Evolutionary conservation across 2,329 filamentous ascomycete species (phyloP), one percentile per base, ranked within the genome.

Genomic region (Botrytis fragariae): DNA sequence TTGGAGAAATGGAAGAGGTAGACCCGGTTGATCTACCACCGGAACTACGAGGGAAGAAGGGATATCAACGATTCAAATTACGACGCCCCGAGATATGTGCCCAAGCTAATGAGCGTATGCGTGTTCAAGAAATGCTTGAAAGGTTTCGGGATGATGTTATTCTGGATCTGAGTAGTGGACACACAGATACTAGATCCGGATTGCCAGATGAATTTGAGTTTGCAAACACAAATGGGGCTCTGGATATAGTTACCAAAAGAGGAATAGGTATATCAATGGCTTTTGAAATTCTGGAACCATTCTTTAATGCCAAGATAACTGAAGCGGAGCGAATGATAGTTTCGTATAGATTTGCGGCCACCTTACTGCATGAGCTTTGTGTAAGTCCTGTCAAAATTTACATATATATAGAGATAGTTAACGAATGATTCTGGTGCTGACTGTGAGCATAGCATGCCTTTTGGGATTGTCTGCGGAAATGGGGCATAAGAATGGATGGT

Each of bases 271-370:
- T 64, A 25, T 51, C n/a, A 12, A 51, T 71, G 39, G 69, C 59
- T 16, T 71, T 71, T 32, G 69, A 71, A 18, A 42, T 71, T 14
- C 57, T 71, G 22, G 59, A 71, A 37, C 69, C 69, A 1, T 37
- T 71, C n/a, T 64, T 71, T 9, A 63, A 71, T 71, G n/a, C 6
- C 18, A 63, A 51, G 57, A 65, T 71, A 32, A 71, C 69, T 4
- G 42, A 71, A 3, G 69, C 60, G n/a, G 69, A 71, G 4, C 25
- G 45, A 18, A 39, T 51, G 57, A 57, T 65, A 29, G 45, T 63
- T 39, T 9, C 14, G 18, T 71, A 42, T 35, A 35, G 59, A 42
- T 63, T 63, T 32, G 60, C 59, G 32, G n/a, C 3, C 14, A 64
- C 60, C 32, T 25, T 71, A 8, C 25, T 71, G 14, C 69, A 71